Percentiles rank a stretch among this genome's conserved stretches.
Conservation (phyloP, 2,329 filamentous ascomycete species). For the Nemania abortiva region DNA sequence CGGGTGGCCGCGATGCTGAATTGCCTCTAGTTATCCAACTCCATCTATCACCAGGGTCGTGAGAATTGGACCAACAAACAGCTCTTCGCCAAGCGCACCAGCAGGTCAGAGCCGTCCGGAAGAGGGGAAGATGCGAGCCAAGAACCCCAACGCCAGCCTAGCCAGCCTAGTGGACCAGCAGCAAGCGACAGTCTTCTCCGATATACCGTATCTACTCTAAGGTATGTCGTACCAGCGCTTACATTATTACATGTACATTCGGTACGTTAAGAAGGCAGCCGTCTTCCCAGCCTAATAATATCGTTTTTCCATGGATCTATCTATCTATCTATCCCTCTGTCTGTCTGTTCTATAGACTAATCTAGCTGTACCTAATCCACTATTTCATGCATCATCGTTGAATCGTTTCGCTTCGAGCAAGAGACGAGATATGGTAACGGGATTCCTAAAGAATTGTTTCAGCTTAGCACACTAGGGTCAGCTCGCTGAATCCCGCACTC, state of each 20-base stretch:
- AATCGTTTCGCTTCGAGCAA: neutral
- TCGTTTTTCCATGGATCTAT: no score
- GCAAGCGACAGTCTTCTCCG: conserved; percentile 4
- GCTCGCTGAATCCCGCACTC: conserved; percentile 23
- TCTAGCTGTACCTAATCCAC: no score
- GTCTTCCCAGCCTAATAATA: neutral
- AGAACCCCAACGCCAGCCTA: conserved; percentile 38
- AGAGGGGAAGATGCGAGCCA: conserved; percentile 48
- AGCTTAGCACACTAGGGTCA: conserved; percentile 12
- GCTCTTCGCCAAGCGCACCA: conserved; percentile 31
- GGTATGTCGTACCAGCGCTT: neutral
- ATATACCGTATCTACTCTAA: neutral
- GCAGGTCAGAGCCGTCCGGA: conserved; percentile 43
- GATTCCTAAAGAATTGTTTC: conserved; percentile 24
- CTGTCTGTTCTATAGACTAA: no score
- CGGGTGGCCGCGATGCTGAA: conserved; percentile 40
- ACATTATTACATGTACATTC: neutral
- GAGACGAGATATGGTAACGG: neutral
- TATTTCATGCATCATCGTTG: neutral
- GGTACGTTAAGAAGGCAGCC: neutral
- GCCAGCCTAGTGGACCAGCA: conserved; percentile 36
- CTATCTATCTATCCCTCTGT: no score
- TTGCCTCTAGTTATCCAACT: conserved; percentile 19
- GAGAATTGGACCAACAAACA: conserved; percentile 49
- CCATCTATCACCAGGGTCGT: conserved; percentile 43